Evolutionary conservation across 2,329 filamentous ascomycete genomes (phyloP).

Genomic region (Aspergillus sp.): DNA sequence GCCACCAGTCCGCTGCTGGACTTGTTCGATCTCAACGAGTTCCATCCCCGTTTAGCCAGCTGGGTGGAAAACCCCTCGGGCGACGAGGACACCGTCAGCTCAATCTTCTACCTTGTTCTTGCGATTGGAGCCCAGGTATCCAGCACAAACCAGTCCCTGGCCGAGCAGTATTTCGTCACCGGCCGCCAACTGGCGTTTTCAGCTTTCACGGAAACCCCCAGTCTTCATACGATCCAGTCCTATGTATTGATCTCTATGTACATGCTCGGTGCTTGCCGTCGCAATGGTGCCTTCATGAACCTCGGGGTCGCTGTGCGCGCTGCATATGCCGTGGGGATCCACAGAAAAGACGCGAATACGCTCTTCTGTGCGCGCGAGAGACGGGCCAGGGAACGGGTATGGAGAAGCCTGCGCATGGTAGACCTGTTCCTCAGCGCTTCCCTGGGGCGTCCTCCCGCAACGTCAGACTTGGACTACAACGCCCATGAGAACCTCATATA

Average conservation of each 20-base stretch:
- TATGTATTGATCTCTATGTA: slow-evolving; percentile 44
- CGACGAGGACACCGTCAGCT: slow-evolving; percentile 34
- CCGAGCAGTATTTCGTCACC: slow-evolving; percentile 41
- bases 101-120: slow-evolving; percentile 43
- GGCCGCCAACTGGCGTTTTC: slow-evolving; percentile 38
- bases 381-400: slow-evolving; percentile 39
- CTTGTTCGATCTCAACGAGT: slow-evolving; percentile 39
- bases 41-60: slow-evolving; percentile 28
- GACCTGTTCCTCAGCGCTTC: slow-evolving; percentile 45
- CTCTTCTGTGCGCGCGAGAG: slow-evolving; percentile 37
- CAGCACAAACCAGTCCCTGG: slow-evolving; percentile 30
- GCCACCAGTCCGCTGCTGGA: slow-evolving; percentile 42
- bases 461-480: slow-evolving; percentile 42
- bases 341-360: slow-evolving; percentile 44
- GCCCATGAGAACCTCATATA: slow-evolving; percentile 25
- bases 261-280: slow-evolving; percentile 43
- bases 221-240: slow-evolving; percentile 42
- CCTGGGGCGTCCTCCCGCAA: slow-evolving; percentile 44
- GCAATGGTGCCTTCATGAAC: slow-evolving; percentile 45
- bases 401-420: slow-evolving; percentile 45
- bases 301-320: slow-evolving; percentile 44
- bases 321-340: slow-evolving; percentile 44
- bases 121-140: slow-evolving; percentile 41
- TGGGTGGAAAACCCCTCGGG: slow-evolving; percentile 29
- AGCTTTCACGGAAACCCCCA: slow-evolving; percentile 41